phyloP scores from a whole-genome alignment of 1,139 yeast species.

The Kodamaea sp. region DNA sequence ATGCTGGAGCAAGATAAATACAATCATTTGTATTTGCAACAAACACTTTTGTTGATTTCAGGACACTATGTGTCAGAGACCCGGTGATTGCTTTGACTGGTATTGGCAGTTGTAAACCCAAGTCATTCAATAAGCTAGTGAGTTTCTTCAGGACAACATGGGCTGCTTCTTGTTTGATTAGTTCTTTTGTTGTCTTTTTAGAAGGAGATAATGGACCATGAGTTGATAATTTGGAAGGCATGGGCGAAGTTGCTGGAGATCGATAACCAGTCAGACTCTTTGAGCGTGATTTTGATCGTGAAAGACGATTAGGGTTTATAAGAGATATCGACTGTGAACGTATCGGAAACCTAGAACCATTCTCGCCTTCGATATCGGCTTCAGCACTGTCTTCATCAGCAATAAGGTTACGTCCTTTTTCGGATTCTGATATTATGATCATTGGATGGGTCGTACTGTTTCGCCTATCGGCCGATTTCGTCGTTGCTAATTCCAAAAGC shows the following conservation, averaged over 20 bases:
- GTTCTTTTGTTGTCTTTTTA: slow-evolving; percentile 35
- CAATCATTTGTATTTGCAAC: slow-evolving; percentile 44
- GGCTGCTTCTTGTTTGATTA: slow-evolving; percentile 39
- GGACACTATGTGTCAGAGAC: slow-evolving; percentile 17
- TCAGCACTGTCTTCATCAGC: too few relatives aligned
- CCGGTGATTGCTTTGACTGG: slow-evolving; percentile 29
- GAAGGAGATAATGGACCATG: slow-evolving; percentile 7
- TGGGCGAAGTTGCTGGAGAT: slow-evolving; percentile 1
- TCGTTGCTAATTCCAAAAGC: slow-evolving; percentile 8
- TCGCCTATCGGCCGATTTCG: slow-evolving; percentile 12
- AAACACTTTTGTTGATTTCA: slow-evolving; percentile 31
- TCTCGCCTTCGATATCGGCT: too few relatives aligned
- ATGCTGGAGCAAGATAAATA: slow-evolving; percentile 40
- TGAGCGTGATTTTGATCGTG: slow-evolving; percentile 15
- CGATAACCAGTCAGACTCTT: slow-evolving; percentile 4
- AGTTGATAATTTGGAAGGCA: slow-evolving; percentile 9
- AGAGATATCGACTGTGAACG: slow-evolving; percentile 21
- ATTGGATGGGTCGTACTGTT: slow-evolving; percentile 21
- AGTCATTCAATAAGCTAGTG: slow-evolving; percentile 28
- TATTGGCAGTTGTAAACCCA: slow-evolving; percentile 42
- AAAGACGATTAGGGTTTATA: slow-evolving; percentile 3
- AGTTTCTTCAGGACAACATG: slow-evolving; percentile 39
- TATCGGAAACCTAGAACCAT: too few relatives aligned
- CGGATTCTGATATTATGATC: slow-evolving; percentile 19
- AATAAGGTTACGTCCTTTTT: slow-evolving; percentile 1